These are phyloP conservation scores for Colletotrichum caudatum DNA, from an alignment of 2,329 filamentous ascomycete species.

Conservation along the genomic window DNA sequence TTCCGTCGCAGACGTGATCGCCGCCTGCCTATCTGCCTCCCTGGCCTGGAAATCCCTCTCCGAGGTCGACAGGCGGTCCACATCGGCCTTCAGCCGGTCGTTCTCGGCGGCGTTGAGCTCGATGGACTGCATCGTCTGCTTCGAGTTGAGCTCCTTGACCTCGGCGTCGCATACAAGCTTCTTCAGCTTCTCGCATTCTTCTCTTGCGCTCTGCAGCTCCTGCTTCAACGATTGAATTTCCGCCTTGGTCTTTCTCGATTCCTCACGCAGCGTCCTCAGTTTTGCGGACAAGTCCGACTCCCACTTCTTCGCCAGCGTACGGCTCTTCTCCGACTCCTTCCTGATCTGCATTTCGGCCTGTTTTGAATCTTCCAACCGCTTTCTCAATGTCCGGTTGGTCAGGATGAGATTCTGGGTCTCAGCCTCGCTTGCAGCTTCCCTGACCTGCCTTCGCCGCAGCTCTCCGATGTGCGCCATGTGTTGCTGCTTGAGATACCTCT, in stretches of 20 bases:
- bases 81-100: conserved; percentile 68
- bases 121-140: conserved; percentile 73
- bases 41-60: conserved; percentile 73
- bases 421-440: conserved; percentile 82
- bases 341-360: conserved; percentile 76
- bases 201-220: conserved; percentile 68
- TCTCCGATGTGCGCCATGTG: conserved; percentile 86
- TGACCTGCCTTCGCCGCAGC: conserved; percentile 78
- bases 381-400: conserved; percentile 78
- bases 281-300: conserved; percentile 78
- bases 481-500: conserved; percentile 85
- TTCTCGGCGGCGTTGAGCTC: conserved; percentile 72
- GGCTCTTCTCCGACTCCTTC: conserved; percentile 78
- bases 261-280: conserved; percentile 74
- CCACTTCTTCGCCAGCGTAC: conserved; percentile 81
- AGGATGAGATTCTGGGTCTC: conserved; percentile 86
- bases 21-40: conserved; percentile 69
- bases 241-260: conserved; percentile 72
- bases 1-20: conserved; percentile 68
- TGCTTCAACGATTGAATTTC: conserved; percentile 69
- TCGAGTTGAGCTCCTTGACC: conserved; percentile 72
- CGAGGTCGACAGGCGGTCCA: conserved; percentile 69
- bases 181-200: conserved; percentile 74
- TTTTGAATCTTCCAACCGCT: conserved; percentile 79
- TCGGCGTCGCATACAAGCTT: conserved; percentile 76